phyloP scores from a whole-genome alignment of 2,329 filamentous ascomycete genomes.

The Leptodontidium sp. region DNA sequence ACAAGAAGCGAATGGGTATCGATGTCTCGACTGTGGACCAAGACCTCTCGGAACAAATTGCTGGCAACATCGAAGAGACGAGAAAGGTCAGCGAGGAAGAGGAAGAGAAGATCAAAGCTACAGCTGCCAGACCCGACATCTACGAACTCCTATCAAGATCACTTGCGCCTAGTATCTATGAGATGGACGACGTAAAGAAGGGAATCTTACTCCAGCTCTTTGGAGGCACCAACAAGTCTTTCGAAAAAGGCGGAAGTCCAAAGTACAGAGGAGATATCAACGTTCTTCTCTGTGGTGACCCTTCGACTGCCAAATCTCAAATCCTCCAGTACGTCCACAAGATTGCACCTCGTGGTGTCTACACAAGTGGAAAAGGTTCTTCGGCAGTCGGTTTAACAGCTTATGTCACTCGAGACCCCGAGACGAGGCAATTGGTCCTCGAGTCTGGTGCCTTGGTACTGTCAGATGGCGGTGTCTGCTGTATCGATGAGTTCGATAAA shows the following conservation, averaged over 20 bases:
- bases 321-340: slow-evolving; percentile 95
- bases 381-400: slow-evolving; percentile 80
- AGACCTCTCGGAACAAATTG: slow-evolving; percentile 68
- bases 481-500: slow-evolving; percentile 83
- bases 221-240: slow-evolving; percentile 97
- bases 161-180: slow-evolving; percentile 92
- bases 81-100: slow-evolving; percentile 87
- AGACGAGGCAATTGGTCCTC: slow-evolving; percentile 76
- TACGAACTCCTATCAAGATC: slow-evolving; percentile 93
- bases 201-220: slow-evolving; percentile 96
- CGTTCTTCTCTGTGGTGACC: slow-evolving; percentile 93
- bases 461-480: slow-evolving; percentile 79
- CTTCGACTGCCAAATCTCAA: slow-evolving; percentile 96
- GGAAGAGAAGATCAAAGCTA: slow-evolving; percentile 85
- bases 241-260: slow-evolving; percentile 94
- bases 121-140: slow-evolving; percentile 81
- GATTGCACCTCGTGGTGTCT: slow-evolving; percentile 88
- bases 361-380: slow-evolving; percentile 79
- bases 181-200: slow-evolving; percentile 99
- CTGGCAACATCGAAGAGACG: slow-evolving; percentile 79
- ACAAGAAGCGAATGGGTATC: slow-evolving; percentile 92
- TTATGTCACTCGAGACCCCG: slow-evolving; percentile 79
- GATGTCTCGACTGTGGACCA: slow-evolving; percentile 89
- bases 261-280: slow-evolving; percentile 98
- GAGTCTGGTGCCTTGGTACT: slow-evolving; percentile 78